These are phyloP conservation scores for Geotrichum restrictum DNA, from an alignment of 1,139 yeast species.

Conservation along the genomic window DNA sequence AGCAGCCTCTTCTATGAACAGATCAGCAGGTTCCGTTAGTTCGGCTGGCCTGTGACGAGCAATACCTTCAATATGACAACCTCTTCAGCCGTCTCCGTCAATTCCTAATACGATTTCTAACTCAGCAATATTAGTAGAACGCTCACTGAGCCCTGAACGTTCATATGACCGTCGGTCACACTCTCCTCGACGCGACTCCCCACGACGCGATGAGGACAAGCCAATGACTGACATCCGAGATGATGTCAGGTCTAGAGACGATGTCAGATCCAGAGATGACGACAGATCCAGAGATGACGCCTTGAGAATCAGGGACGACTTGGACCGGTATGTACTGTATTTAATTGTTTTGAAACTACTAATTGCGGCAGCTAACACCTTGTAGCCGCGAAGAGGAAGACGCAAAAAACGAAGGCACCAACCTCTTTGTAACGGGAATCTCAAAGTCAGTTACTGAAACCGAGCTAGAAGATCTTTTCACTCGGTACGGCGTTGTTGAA, in stretches of 20 bases:
- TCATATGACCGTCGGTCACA: conserved; percentile 30
- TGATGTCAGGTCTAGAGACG: conserved; percentile 4
- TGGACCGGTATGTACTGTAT: not conserved
- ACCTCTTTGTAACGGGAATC: conserved; percentile 41
- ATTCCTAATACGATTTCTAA: not conserved
- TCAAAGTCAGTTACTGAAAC: conserved; percentile 36
- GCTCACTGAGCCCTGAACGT: conserved; percentile 27
- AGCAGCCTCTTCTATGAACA: not conserved
- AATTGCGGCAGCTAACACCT: not conserved
- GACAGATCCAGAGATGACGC: not conserved
- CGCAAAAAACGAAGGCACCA: conserved; percentile 38
- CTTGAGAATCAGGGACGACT: not conserved
- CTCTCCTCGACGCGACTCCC: conserved; percentile 23
- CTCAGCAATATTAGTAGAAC: conserved; percentile 9
- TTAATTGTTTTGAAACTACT: not conserved
- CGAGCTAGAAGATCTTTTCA: conserved; percentile 37
- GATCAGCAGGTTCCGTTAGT: not conserved
- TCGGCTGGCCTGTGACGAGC: not conserved
- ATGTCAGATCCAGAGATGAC: not conserved
- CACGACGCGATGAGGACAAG: conserved; percentile 22
- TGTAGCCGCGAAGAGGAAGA: conserved; percentile 26
- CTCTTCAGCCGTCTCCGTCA: not conserved
- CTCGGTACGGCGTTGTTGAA: conserved; percentile 37
- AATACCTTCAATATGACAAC: not conserved
- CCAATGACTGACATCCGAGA: conserved; percentile 13